Percentiles rank a stretch among this genome's conserved stretches.
Evolutionary conservation across 805 yeast genomes (phyloP).

Genomic region (Candida odintsovae): DNA sequence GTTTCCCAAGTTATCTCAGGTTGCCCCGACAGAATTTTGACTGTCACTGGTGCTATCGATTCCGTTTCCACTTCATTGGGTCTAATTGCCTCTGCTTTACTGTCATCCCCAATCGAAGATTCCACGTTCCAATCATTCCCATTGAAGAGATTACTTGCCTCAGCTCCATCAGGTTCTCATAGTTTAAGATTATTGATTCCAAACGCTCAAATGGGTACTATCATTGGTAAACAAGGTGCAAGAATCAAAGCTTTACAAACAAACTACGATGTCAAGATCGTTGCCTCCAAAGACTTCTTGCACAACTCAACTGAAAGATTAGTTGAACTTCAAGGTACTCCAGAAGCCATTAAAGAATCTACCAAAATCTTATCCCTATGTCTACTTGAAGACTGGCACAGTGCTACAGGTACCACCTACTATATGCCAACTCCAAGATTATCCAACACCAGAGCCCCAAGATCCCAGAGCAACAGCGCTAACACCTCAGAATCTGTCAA

Average conservation of each 20-base stretch:
- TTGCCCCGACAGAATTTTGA: slow-evolving; percentile 75
- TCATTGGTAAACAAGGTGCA: slow-evolving; percentile 79
- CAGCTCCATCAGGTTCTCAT: slow-evolving; percentile 41
- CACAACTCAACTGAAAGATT: slow-evolving; percentile 80
- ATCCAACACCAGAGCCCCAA: slow-evolving; percentile 4
- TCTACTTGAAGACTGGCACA: slow-evolving; percentile 67
- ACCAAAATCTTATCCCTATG: slow-evolving; percentile 59
- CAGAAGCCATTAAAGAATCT: slow-evolving; percentile 53
- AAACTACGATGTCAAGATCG: slow-evolving; percentile 65
- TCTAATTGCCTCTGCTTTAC: slow-evolving; percentile 60
- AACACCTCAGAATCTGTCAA: slow-evolving; percentile 24
- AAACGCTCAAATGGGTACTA: slow-evolving; percentile 81
- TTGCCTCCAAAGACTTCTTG: slow-evolving; percentile 79
- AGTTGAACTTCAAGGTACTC: slow-evolving; percentile 81
- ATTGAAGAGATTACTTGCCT: slow-evolving; percentile 49
- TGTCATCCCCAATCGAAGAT: slow-evolving; percentile 34
- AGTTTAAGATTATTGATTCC: slow-evolving; percentile 70
- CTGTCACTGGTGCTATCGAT: slow-evolving; percentile 69
- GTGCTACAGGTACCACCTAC: slow-evolving; percentile 56
- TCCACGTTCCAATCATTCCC: slow-evolving; percentile 49
- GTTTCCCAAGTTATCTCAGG: slow-evolving; percentile 77
- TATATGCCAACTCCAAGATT: slow-evolving; percentile 44
- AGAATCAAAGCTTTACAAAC: slow-evolving; percentile 78
- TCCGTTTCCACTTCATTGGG: slow-evolving; percentile 66
- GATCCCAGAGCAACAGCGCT: slow-evolving; percentile 7